Conservation (phyloP, 2,329 filamentous ascomycete species). For the Xenoacremonium recifei region DNA sequence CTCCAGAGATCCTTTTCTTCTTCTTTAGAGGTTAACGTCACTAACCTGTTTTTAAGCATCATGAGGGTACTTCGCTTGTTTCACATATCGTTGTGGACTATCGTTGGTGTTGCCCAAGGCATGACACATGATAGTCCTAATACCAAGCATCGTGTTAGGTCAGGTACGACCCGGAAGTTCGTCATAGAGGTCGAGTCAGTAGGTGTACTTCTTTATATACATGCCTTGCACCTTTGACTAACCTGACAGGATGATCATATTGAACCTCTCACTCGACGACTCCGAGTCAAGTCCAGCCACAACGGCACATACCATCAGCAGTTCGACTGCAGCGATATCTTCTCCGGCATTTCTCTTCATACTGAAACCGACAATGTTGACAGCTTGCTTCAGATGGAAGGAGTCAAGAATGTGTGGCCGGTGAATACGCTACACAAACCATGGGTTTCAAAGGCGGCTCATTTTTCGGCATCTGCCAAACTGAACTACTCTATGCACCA, state of each 20-base stretch:
- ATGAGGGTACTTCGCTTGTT: slow-evolving; percentile 20
- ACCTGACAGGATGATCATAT: slow-evolving; percentile 12
- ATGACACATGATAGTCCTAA: slow-evolving; percentile 3
- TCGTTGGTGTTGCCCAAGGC: slow-evolving; percentile 8
- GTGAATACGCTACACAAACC: slow-evolving; percentile 25
- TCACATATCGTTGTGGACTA: slow-evolving; percentile 9
- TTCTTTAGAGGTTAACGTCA: too few species aligned
- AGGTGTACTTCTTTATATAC: slow-evolving; percentile 3
- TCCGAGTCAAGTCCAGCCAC: slow-evolving; percentile 14
- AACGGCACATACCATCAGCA: slow-evolving; percentile 22
- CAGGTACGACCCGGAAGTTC: slow-evolving; percentile 19
- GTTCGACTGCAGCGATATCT: slow-evolving; percentile 35
- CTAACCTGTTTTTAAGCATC: background rate
- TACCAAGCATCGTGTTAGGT: slow-evolving; percentile 2
- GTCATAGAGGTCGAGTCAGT: slow-evolving; percentile 26
- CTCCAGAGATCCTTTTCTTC: too few species aligned
- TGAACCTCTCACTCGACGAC: slow-evolving; percentile 18
- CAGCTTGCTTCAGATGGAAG: slow-evolving; percentile 29
- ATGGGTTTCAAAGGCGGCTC: slow-evolving; percentile 10
- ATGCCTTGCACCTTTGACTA: slow-evolving; percentile 6
- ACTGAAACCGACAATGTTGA: slow-evolving; percentile 31
- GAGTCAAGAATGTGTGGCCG: slow-evolving; percentile 38
- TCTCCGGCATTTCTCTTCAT: slow-evolving; percentile 34
- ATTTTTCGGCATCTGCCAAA: slow-evolving; percentile 10
- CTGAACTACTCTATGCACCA: slow-evolving; percentile 35